Percentiles rank a stretch among this genome's conserved stretches.
Conservation (phyloP, 257 asterid genomes). For the Primulina tabacum region DNA sequence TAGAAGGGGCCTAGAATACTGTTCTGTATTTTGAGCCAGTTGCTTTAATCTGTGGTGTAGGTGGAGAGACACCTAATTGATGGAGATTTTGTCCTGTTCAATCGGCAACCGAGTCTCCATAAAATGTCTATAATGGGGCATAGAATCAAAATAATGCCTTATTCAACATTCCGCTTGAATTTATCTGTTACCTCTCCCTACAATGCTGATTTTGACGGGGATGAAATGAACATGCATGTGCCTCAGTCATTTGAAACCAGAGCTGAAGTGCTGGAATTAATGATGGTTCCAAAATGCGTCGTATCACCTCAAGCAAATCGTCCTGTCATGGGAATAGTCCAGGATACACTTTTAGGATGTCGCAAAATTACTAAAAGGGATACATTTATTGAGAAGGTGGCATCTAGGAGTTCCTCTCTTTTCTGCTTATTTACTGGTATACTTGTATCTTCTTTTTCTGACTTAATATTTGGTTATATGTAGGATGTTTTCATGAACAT, state of each 20-base stretch:
- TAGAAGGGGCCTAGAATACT: conserved; percentile 12
- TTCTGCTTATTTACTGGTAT: not conserved
- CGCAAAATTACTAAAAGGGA: conserved; percentile 95
- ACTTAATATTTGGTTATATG: conserved; percentile 20
- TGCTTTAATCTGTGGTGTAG: conserved; percentile 42
- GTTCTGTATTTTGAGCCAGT: conserved; percentile 22
- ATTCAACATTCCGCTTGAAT: conserved; percentile 93
- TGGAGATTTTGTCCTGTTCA: conserved; percentile 94
- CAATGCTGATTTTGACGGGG: conserved; percentile 99
- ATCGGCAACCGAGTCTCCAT: conserved; percentile 98
- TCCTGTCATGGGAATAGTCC: conserved; percentile 99
- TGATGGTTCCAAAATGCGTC: conserved; percentile 98
- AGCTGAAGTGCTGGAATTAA: conserved; percentile 94
- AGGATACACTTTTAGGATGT: conserved; percentile 95
- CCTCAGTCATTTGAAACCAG: conserved; percentile 99
- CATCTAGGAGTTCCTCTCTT: not conserved
- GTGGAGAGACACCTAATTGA: conserved; percentile 98
- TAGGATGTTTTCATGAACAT: conserved; percentile 99
- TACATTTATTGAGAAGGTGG: conserved; percentile 93
- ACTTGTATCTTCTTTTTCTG: conserved; percentile 4
- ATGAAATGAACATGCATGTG: conserved; percentile 99
- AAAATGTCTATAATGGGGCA: conserved; percentile 99
- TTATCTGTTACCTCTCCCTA: conserved; percentile 97
- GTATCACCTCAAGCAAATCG: conserved; percentile 97
- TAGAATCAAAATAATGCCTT: conserved; percentile 96